A percentile compares a stretch with the other conserved stretches of the same genome.
These are phyloP conservation scores for Colletotrichum sp. DNA, from an alignment of 2,329 filamentous ascomycete genomes.

Conservation along the genomic window DNA sequence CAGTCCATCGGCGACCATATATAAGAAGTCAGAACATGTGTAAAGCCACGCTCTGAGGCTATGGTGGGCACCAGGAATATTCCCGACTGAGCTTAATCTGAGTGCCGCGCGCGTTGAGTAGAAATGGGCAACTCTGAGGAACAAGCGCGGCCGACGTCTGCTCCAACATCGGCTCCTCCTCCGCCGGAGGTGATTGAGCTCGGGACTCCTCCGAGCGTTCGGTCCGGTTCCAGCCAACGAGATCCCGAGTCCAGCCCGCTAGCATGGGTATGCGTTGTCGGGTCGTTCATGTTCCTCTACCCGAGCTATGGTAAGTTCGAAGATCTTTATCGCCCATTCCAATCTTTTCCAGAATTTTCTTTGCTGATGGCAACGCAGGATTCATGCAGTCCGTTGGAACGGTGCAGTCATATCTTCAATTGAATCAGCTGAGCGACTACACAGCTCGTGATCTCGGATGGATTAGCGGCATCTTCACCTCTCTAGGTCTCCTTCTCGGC, in stretches of 20 bases:
- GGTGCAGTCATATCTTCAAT: conserved; percentile 50
- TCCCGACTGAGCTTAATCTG: neutral
- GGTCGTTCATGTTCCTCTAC: conserved; percentile 18
- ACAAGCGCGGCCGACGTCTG: neutral
- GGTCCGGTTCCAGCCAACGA: neutral
- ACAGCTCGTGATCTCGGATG: conserved; percentile 50
- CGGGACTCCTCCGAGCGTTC: neutral
- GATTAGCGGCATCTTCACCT: conserved; percentile 52
- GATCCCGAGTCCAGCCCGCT: conserved; percentile 13
- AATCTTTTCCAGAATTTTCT: too few relatives aligned
- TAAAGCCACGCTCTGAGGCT: neutral
- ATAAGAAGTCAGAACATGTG: neutral
- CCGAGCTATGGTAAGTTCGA: conserved; percentile 11
- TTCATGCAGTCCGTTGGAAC: conserved; percentile 54
- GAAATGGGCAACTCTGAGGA: neutral
- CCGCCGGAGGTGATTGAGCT: neutral
- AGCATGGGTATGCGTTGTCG: conserved; percentile 17
- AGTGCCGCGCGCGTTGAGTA: neutral
- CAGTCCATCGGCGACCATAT: neutral
- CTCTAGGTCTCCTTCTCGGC: conserved; percentile 47
- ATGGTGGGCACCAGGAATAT: neutral
- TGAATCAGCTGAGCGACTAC: conserved; percentile 47
- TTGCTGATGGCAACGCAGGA: conserved; percentile 28
- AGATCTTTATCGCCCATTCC: too few relatives aligned
- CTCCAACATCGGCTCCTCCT: neutral